These are phyloP conservation scores for Chlamydomonas reinhardtii DNA, from an alignment of 163 green algal genomes.

Conservation along the genomic window DNA sequence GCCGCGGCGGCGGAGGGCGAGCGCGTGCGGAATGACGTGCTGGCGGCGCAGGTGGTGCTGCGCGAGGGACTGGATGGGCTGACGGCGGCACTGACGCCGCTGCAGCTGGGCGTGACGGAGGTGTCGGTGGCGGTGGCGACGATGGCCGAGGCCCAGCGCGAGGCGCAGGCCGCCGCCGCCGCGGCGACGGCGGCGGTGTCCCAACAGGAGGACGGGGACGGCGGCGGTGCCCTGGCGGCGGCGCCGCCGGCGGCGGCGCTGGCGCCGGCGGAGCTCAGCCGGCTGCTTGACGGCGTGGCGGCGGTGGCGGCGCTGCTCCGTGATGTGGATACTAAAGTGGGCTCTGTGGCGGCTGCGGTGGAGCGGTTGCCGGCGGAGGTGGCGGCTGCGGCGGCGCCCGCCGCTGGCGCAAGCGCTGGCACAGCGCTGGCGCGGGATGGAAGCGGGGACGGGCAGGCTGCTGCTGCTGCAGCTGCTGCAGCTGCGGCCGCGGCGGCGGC, in stretches of 20 bases:
- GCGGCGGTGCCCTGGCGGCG: neutral
- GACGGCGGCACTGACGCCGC: conserved; percentile 12
- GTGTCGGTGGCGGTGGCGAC: conserved; percentile 23
- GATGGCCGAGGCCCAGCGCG: neutral
- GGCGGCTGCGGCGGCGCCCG: neutral
- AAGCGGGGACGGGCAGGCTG: neutral
- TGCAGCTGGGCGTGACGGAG: conserved; percentile 34
- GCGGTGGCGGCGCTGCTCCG: conserved; percentile 21
- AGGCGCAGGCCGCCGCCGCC: neutral
- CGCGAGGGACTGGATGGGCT: conserved; percentile 24
- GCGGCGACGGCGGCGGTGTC: neutral
- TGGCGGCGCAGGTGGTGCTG: conserved; percentile 28
- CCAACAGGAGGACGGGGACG: neutral
- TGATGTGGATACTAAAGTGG: conserved; percentile 26
- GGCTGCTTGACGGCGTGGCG: conserved; percentile 24
- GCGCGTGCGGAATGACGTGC: conserved; percentile 30
- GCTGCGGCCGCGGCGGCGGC: neutral
- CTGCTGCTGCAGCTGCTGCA: neutral
- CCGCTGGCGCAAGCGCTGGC: no score
- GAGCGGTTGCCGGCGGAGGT: neutral
- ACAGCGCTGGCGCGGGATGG: no score
- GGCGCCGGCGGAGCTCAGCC: conserved; percentile 5
- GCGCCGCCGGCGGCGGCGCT: neutral
- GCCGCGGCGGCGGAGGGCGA: conserved; percentile 38
- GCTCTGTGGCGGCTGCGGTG: conserved; percentile 11